Evolutionary conservation across 345 rosid genomes (phyloP), one percentile per base, ranked within the genome.

Genomic region (Salix purpurea): DNA sequence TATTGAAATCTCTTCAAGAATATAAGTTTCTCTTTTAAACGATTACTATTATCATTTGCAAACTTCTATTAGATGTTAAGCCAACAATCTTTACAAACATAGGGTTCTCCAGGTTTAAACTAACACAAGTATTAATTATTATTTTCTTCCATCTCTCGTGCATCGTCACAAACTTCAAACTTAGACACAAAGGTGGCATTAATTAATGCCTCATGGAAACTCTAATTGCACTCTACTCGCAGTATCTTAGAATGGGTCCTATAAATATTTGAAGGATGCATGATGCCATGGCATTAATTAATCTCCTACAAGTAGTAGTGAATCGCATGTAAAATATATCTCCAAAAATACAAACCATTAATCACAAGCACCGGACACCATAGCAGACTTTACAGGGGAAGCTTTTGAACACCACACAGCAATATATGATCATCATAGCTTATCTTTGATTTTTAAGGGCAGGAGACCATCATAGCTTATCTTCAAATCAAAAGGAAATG

Each of bases 371-470:
- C 36, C 6, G 36, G 36, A 34, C 36, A 34, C 36, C 36, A 34
- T 34, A 4, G 36, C 32, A 30, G 32, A 68, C 68, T 78, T 78
- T 60, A n/a, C n/a, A 28, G 5, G 32, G 23, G 19, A 60, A 79
- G 23, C 28, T 73, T 68, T 30, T 18, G 39, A 40, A 61, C 37
- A 62, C 50, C 16, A 70, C 18, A 16, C 36, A 32, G 4, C 36
- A 36, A 5, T 26, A 56, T 12, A 12, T 44, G 24, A 44, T 34
- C 30, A 40, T 40, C 32, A 30, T 30, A 30, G 32, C 32, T 30
- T 30, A 30, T 30, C 4, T 30, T 69, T 61, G 74, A 62, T 78
- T 62, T 34, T 72, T 46, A 81, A 81, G 69, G 73, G 42, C 48
- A 66, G 65, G 24, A 24, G 24, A 24, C 24, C 24, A 16, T 69